Conservation (phyloP, 2,329 filamentous ascomycete genomes). For the Xylaria sp. region DNA sequence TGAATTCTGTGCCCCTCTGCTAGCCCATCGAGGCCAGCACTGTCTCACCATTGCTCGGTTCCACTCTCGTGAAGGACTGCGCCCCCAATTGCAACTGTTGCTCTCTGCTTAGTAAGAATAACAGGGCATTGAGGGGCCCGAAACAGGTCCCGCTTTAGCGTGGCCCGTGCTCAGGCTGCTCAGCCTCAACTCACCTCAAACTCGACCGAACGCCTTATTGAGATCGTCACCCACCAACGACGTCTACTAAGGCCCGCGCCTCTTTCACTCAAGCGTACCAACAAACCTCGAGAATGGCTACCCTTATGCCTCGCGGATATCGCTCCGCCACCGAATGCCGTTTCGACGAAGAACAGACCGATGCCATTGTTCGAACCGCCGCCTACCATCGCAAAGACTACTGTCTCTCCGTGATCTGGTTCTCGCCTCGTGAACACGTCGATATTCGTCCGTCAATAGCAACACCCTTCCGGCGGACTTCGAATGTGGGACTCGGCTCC, state of each 20-base stretch:
- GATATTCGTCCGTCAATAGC: conserved; percentile 47
- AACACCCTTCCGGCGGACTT: conserved; percentile 44
- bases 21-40: too few relatives aligned
- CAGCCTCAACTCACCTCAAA: too few relatives aligned
- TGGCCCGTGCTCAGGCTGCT: too few relatives aligned
- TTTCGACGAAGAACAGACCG: conserved; percentile 21
- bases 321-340: conserved; percentile 1
- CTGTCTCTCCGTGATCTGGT: conserved; percentile 48
- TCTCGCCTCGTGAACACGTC: conserved; percentile 47
- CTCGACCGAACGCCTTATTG: neutral
- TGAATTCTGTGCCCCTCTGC: too few relatives aligned
- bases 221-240: neutral
- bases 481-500: conserved; percentile 42
- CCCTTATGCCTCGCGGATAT: conserved; percentile 1
- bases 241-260: neutral
- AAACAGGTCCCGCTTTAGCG: too few relatives aligned
- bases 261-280: neutral
- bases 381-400: conserved; percentile 50
- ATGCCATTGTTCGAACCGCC: conserved; percentile 46
- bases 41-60: too few relatives aligned
- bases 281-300: neutral
- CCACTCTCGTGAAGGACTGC: too few relatives aligned
- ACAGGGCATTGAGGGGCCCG: too few relatives aligned
- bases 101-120: too few relatives aligned
- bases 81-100: too few relatives aligned